Percentiles rank a stretch among this genome's conserved stretches.
Evolutionary conservation across 2,329 filamentous ascomycete genomes (phyloP).

Genomic region (Penicillium sp.): DNA sequence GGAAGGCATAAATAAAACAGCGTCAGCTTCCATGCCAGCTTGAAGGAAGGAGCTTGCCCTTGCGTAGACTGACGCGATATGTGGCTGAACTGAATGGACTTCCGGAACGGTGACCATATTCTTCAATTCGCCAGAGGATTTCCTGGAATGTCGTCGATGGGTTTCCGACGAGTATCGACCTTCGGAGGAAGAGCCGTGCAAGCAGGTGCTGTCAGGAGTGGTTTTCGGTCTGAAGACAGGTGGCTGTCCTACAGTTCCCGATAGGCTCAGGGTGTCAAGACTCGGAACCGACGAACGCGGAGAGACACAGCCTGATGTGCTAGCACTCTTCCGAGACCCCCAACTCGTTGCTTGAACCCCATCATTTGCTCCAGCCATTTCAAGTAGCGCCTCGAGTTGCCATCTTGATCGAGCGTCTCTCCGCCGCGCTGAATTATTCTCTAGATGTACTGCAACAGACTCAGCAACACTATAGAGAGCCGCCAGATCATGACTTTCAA

Average conservation of each 20-base stretch:
- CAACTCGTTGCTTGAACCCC: neutral
- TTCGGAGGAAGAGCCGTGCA: neutral
- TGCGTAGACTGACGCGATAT: neutral
- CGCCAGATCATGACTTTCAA: slow-evolving; percentile 34
- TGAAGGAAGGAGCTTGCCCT: neutral
- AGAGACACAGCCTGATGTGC: neutral
- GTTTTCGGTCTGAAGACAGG: neutral
- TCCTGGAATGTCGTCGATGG: neutral
- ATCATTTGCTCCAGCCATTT: slow-evolving; percentile 50
- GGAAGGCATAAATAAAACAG: neutral
- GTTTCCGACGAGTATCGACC: neutral
- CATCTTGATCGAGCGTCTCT: slow-evolving; percentile 59
- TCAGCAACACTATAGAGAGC: slow-evolving; percentile 13
- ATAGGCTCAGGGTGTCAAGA: slow-evolving; percentile 8
- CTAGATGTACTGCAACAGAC: slow-evolving; percentile 62
- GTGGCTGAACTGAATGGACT: neutral
- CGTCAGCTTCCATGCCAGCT: neutral
- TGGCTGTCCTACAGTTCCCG: neutral
- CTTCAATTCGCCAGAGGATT: neutral
- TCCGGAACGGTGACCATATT: neutral
- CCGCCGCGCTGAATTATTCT: slow-evolving; percentile 57
- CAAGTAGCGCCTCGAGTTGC: slow-evolving; percentile 58
- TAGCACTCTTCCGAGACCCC: slow-evolving; percentile 1
- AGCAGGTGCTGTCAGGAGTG: neutral
- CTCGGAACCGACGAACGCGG: slow-evolving; percentile 10